Evolutionary conservation across 345 rosid genomes (phyloP), one percentile per base, ranked within the genome.

Genomic region (Hibiscus mutabilis): DNA sequence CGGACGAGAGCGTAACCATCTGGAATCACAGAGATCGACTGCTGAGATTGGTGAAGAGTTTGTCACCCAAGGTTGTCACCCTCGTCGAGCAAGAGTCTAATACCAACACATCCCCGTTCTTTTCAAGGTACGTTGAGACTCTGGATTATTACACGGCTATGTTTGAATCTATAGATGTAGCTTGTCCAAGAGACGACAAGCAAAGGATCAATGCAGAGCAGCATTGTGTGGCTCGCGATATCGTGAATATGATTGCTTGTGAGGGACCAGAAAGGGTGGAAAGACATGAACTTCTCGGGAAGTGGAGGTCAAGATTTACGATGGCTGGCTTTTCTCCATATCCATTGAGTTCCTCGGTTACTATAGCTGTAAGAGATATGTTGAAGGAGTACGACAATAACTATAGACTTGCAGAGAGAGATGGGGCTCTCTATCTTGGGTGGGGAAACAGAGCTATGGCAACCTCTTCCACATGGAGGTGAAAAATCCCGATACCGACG

Each of bases 1-100:
- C 99, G 1, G 99, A 95, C 35, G 99, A 95, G 86, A 92, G 99
- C n/a, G 99, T 95, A 66, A 86, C 84, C 79, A 88, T 69, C 0
- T 62, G 70, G 69, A 95, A 90, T 77, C 97, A 87, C 68, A 84
- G 98, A 64, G 98, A 94, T 72, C 77, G 89, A 70, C 71, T 94
- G 62, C 72, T 94, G 59, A 88, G 93, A 75, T 76, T 94, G 73
- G 87, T 90, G 60, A 94, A 91, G 82, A 87, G 97, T 77, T 80
- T 95, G 75, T 87, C 90, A 2, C 97, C 97, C 1, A 87, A 75
- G 76, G 80, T 89, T 0, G 92, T 91, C 66, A 89, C 89, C 8
- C 79, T 91, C 11, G 72, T 81, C 0, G 97, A 91, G 78, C 97
- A 91, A 80, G 97, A 91, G 75, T 91, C 92, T 24, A 89, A 87